A percentile compares a stretch with the other conserved stretches of the same genome.
Evolutionary conservation across 169 alveolate species (phyloP).

Genomic region (Neospora caninum): DNA sequence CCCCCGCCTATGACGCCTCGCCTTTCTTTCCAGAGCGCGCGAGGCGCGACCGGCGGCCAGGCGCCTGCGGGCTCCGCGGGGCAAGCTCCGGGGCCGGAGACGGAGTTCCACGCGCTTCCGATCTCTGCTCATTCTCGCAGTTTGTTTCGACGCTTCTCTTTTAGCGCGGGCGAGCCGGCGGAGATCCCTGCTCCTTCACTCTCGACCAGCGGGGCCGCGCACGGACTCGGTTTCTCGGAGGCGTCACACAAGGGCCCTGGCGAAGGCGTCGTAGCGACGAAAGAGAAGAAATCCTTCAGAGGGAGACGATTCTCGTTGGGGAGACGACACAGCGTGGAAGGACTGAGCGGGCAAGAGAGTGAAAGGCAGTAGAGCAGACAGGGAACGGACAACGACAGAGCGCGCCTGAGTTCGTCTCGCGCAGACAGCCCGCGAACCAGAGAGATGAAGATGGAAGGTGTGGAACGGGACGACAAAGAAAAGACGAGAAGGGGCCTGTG

Average conservation of each 20-base stretch:
- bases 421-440: too few species aligned
- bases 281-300: neutral
- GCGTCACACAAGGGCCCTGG: neutral
- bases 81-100: neutral
- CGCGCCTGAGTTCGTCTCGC: too few species aligned
- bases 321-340: neutral
- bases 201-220: too few species aligned
- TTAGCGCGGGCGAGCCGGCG: neutral
- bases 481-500: too few species aligned
- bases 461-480: too few species aligned
- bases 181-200: too few species aligned
- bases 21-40: neutral
- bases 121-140: neutral
- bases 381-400: too few species aligned
- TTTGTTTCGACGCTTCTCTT: conserved; percentile 6
- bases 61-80: neutral
- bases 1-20: conserved; percentile 30
- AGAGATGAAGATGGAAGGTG: too few species aligned
- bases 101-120: neutral
- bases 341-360: neutral
- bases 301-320: neutral
- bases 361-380: neutral
- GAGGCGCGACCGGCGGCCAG: neutral
- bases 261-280: neutral
- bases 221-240: neutral